Evolutionary conservation across 2,329 filamentous ascomycete species (phyloP).

Genomic region (Diaporthe citrichinensis): DNA sequence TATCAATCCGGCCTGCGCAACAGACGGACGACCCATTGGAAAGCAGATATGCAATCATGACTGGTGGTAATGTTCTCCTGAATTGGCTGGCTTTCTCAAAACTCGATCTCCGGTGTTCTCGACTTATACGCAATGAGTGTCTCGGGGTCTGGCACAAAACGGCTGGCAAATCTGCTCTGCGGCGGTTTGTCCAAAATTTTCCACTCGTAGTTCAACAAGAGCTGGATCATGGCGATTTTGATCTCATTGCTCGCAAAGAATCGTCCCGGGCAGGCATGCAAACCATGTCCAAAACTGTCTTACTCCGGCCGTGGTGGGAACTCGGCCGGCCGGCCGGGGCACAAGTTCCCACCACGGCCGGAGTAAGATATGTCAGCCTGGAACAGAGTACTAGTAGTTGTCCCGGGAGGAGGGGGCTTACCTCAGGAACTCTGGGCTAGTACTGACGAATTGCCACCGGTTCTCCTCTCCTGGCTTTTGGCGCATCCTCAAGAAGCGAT

Average conservation of each 20-base stretch:
- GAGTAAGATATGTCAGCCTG: too few species aligned
- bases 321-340: too few species aligned
- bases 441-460: conserved; percentile 56
- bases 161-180: conserved; percentile 1
- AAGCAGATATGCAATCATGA: neutral
- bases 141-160: conserved; percentile 8
- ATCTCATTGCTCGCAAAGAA: conserved; percentile 56
- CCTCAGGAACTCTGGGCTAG: conserved; percentile 51
- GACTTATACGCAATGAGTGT: conserved; percentile 18
- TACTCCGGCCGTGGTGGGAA: too few species aligned
- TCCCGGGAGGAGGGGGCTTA: too few species aligned
- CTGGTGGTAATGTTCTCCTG: neutral
- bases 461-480: conserved; percentile 30
- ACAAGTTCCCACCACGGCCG: too few species aligned
- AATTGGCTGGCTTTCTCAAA: neutral
- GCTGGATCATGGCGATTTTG: conserved; percentile 51
- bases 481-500: conserved; percentile 10
- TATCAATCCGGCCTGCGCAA: too few species aligned
- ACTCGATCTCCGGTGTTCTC: conserved; percentile 2
- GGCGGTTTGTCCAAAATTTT: neutral
- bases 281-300: conserved; percentile 57
- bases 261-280: conserved; percentile 55
- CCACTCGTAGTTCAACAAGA: conserved; percentile 48
- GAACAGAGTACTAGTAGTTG: too few species aligned
- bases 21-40: too few species aligned